A percentile compares a stretch with the other conserved stretches of the same genome.
Conservation (phyloP, 1,284 basidiomycete species). For the Cutaneotrichosporon cavernicola region DNA sequence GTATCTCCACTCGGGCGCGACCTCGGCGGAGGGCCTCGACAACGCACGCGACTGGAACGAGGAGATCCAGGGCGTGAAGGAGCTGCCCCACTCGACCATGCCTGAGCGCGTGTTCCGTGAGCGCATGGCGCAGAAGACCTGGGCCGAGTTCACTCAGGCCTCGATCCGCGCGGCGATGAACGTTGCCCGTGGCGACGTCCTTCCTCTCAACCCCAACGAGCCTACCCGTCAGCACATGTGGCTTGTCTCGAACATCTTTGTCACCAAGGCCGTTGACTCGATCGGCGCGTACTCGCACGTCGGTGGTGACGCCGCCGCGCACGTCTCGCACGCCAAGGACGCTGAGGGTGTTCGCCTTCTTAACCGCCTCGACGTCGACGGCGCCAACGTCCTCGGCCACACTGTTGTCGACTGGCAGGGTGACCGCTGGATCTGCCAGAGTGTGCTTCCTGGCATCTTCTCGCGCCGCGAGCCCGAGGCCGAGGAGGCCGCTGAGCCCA, state of each 20-base stretch:
- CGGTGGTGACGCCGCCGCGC: constrained; percentile 60
- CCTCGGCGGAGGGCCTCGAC: constrained; percentile 57
- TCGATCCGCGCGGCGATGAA: constrained; percentile 57
- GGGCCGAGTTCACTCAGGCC: constrained; percentile 59
- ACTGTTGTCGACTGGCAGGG: constrained; percentile 61
- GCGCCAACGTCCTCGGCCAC: constrained; percentile 72
- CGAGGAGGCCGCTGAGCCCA: constrained; percentile 29
- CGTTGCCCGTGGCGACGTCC: constrained; percentile 57
- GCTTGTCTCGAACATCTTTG: constrained; percentile 61
- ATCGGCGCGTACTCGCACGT: constrained; percentile 59
- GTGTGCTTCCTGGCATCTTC: constrained; percentile 61
- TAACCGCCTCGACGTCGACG: constrained; percentile 66
- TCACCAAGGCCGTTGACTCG: constrained; percentile 60
- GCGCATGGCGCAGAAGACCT: constrained; percentile 58
- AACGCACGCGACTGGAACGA: constrained; percentile 62
- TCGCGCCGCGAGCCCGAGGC: constrained; percentile 44
- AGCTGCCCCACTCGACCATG: constrained; percentile 56
- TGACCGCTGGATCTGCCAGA: constrained; percentile 61
- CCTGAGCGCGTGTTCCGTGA: constrained; percentile 59
- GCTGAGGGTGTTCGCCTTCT: constrained; percentile 58
- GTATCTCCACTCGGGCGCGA: constrained; percentile 59
- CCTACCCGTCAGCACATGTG: constrained; percentile 58
- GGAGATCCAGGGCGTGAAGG: constrained; percentile 59
- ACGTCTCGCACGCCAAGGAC: constrained; percentile 60
- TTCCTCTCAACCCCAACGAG: constrained; percentile 61